phyloP scores from a whole-genome alignment of 169 alveolate genomes.

The Eimeria acervulina region DNA sequence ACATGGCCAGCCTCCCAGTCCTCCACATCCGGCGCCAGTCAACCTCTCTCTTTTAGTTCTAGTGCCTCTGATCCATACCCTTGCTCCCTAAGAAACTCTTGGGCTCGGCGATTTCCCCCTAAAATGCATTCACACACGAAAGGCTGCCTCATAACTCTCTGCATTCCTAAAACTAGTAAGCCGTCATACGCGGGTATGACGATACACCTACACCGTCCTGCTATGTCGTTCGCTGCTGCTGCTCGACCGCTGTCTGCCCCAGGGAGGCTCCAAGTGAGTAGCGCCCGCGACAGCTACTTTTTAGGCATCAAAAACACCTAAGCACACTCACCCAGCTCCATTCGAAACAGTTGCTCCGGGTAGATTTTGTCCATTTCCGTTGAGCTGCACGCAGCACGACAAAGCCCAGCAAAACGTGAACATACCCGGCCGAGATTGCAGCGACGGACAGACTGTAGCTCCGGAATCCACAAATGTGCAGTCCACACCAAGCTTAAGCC shows the following conservation, averaged over 20 bases:
- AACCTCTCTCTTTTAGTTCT: neutral
- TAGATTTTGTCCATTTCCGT: constrained; percentile 94
- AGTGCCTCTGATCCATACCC: constrained; percentile 27
- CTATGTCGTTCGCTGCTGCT: neutral
- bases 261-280: neutral
- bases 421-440: neutral
- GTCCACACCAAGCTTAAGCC: neutral
- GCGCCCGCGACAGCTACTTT: neutral
- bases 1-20: neutral
- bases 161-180: neutral
- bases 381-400: constrained; percentile 84
- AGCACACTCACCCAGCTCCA: constrained; percentile 87
- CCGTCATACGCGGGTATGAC: neutral
- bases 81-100: constrained; percentile 68
- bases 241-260: neutral
- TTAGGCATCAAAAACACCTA: neutral
- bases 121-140: neutral
- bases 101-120: constrained; percentile 81
- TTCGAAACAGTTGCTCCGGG: constrained; percentile 91
- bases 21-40: neutral
- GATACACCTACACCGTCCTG: neutral
- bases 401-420: neutral
- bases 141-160: neutral
- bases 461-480: neutral
- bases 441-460: neutral